Conservation (phyloP, 164 flowering plant genomes). For the Stephania yunnanensis region DNA sequence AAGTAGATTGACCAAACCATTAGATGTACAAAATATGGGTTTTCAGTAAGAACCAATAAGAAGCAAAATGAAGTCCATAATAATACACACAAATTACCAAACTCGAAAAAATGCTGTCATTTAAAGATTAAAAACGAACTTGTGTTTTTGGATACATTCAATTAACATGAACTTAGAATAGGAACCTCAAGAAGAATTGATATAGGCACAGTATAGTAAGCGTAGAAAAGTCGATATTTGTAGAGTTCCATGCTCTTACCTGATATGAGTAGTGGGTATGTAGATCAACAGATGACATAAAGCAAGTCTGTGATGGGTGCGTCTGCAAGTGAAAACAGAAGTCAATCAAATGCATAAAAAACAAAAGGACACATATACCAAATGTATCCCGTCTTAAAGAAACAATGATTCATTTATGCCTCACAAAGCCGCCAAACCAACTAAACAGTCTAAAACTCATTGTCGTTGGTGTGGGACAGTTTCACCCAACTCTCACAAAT, state of each 20-base stretch:
- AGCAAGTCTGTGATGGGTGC: conserved; percentile 95
- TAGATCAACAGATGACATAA: conserved; percentile 98
- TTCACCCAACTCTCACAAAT: not conserved
- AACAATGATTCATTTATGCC: not conserved
- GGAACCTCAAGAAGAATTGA: not conserved
- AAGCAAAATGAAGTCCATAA: not conserved
- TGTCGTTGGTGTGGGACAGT: no score
- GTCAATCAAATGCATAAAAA: not conserved
- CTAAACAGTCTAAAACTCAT: not conserved
- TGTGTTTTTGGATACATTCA: not conserved
- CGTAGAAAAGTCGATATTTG: not conserved
- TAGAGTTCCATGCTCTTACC: conserved; percentile 35
- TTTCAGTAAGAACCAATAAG: not conserved
- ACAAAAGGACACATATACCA: not conserved
- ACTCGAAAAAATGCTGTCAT: not conserved
- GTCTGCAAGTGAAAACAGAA: conserved; percentile 57
- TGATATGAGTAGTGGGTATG: conserved; percentile 99
- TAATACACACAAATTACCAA: no score
- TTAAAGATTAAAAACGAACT: not conserved
- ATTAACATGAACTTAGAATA: not conserved
- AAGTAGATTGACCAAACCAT: not conserved
- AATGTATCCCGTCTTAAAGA: not conserved
- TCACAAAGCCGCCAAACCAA: not conserved
- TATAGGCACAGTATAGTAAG: not conserved
- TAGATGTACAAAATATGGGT: not conserved